phyloP scores from a whole-genome alignment of 2,329 filamentous ascomycete genomes.

The Aureobasidium lini region DNA sequence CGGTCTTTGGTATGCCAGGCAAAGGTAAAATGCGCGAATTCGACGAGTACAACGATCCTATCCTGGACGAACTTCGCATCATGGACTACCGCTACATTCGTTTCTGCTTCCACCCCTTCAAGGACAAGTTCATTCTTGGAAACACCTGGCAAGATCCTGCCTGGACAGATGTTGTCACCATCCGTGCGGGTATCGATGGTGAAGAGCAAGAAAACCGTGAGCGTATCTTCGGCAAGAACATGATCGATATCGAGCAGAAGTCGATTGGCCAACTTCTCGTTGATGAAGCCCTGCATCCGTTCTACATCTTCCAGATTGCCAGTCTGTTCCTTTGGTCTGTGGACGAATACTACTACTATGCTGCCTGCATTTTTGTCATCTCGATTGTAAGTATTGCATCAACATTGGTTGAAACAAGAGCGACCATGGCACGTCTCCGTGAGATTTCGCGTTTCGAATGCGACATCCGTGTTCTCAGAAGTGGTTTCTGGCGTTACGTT shows the following conservation, averaged over 20 bases:
- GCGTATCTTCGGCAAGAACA: conserved; percentile 78
- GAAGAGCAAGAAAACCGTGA: conserved; percentile 81
- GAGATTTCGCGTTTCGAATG: conserved; percentile 95
- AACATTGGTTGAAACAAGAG: conserved; percentile 81
- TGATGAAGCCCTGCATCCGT: conserved; percentile 95
- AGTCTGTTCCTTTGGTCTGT: conserved; percentile 91
- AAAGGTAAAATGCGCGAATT: conserved; percentile 60
- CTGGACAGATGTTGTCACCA: conserved; percentile 70
- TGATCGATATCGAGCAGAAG: conserved; percentile 92
- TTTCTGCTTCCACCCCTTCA: conserved; percentile 81
- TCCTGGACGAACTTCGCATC: conserved; percentile 65
- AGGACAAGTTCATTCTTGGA: conserved; percentile 80
- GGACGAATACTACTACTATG: conserved; percentile 97
- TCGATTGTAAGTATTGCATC: conserved; percentile 86
- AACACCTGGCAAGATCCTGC: conserved; percentile 90
- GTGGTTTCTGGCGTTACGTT: conserved; percentile 90
- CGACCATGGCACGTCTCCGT: conserved; percentile 82
- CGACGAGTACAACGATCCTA: conserved; percentile 65
- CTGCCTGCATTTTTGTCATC: conserved; percentile 87
- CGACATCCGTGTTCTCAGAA: conserved; percentile 84
- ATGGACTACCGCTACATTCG: conserved; percentile 92
- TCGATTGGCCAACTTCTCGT: conserved; percentile 72
- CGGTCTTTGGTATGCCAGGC: conserved; percentile 56
- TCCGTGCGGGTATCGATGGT: conserved; percentile 74
- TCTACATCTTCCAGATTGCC: conserved; percentile 96